Percentiles rank a stretch among this genome's conserved stretches.
phyloP scores from a whole-genome alignment of 768 basidiomycete species.

The Tephrocybe rancida region DNA sequence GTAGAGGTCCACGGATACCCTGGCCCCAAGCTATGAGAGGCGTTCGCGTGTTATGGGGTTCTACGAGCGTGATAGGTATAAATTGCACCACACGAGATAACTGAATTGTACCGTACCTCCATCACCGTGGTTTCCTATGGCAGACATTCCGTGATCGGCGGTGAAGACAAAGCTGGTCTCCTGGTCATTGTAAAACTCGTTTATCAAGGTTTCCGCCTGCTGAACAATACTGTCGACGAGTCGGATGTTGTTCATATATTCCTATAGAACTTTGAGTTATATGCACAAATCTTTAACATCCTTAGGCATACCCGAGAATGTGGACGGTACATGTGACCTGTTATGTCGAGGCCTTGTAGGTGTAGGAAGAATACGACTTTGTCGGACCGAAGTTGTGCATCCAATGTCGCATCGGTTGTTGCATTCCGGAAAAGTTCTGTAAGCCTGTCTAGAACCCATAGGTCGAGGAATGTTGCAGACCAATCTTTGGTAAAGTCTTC shows the following conservation, averaged over 20 bases:
- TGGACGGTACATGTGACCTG: conserved; percentile 85
- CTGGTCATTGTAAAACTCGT: conserved; percentile 65
- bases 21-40: conserved; percentile 84
- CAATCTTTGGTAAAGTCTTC: conserved; percentile 88
- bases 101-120: conserved; percentile 53
- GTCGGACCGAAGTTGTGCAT: conserved; percentile 52
- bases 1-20: conserved; percentile 71
- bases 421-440: conserved; percentile 63
- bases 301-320: conserved; percentile 61
- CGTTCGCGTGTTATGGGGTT: conserved; percentile 87
- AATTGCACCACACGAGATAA: neutral
- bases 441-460: conserved; percentile 79
- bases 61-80: conserved; percentile 36
- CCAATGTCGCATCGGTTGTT: conserved; percentile 48
- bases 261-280: conserved; percentile 39
- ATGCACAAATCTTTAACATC: neutral
- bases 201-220: conserved; percentile 62
- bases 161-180: conserved; percentile 81
- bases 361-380: conserved; percentile 83
- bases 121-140: conserved; percentile 87
- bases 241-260: conserved; percentile 86
- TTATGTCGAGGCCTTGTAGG: conserved; percentile 82
- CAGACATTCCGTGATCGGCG: conserved; percentile 91
- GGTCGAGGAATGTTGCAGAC: neutral
- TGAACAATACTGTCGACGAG: conserved; percentile 77